These are phyloP conservation scores for Middelhovenomyces tepae DNA, from an alignment of 805 yeast species.

Conservation along the genomic window DNA sequence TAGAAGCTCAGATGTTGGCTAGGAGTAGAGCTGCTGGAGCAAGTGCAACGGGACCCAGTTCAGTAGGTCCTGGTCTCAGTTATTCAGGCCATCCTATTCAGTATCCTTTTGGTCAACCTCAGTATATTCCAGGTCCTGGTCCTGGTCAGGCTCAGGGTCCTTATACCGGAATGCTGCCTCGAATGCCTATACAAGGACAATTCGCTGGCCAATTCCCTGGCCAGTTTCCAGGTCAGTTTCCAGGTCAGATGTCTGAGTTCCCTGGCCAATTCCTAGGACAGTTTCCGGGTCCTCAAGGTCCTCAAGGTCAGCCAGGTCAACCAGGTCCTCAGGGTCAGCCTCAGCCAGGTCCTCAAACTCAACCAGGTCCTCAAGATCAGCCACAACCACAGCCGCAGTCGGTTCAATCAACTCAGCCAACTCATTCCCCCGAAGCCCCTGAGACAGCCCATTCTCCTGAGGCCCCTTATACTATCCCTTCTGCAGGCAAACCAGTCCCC, in stretches of 20 bases:
- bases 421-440: slow-evolving; percentile 5
- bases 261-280: too few relatives aligned
- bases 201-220: slow-evolving; percentile 4
- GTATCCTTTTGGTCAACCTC: slow-evolving; percentile 2
- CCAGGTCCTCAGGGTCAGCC: slow-evolving; percentile 15
- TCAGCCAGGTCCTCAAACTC: slow-evolving; percentile 25
- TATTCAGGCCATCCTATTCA: slow-evolving; percentile 6
- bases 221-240: too few relatives aligned
- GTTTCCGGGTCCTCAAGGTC: too few relatives aligned
- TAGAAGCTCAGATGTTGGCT: slow-evolving; percentile 66
- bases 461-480: slow-evolving; percentile 8
- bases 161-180: slow-evolving; percentile 8
- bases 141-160: slow-evolving; percentile 4
- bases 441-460: slow-evolving; percentile 5
- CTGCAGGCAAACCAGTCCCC: slow-evolving; percentile 5
- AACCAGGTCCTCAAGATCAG: slow-evolving; percentile 20
- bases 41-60: slow-evolving; percentile 1
- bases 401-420: too few relatives aligned
- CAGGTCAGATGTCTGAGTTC: too few relatives aligned
- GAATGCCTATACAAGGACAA: slow-evolving; percentile 7
- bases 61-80: background rate
- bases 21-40: slow-evolving; percentile 25
- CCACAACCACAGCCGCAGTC: slow-evolving; percentile 22
- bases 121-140: slow-evolving; percentile 1
- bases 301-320: slow-evolving; percentile 4